Evolutionary conservation across 352 stramenopile species (phyloP).

Genomic region (Globisporangium cystogenes): DNA sequence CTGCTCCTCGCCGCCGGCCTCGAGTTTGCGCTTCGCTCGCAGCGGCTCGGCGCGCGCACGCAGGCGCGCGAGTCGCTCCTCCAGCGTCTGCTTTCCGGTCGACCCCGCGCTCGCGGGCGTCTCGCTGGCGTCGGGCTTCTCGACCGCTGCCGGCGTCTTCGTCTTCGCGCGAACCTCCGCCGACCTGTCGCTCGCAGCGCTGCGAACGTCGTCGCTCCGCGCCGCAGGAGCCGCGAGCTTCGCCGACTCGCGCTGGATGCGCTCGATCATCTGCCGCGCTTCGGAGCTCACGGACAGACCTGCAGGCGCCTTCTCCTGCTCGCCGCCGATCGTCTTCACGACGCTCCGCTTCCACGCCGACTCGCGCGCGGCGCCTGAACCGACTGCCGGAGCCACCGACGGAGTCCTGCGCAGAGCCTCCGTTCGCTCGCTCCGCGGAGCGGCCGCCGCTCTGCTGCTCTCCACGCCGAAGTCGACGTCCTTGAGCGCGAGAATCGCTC

Average conservation of each 20-base stretch:
- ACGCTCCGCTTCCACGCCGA: background rate
- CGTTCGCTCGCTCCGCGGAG: background rate
- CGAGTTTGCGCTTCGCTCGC: constrained; percentile 12
- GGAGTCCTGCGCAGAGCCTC: background rate
- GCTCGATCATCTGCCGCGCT: constrained; percentile 14
- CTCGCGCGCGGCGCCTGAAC: background rate
- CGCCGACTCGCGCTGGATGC: constrained; percentile 32
- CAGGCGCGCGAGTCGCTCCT: constrained; percentile 6
- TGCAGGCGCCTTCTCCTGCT: background rate
- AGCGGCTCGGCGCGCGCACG: constrained; percentile 3
- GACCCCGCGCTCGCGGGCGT: too few relatives aligned
- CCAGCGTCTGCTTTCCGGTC: background rate
- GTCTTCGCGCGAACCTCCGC: background rate
- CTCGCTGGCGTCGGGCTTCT: background rate
- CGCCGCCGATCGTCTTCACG: background rate
- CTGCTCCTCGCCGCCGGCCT: constrained; percentile 1
- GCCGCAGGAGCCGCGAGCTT: constrained; percentile 29
- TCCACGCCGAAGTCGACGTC: too few relatives aligned
- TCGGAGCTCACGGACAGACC: background rate
- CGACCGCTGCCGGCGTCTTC: too few relatives aligned
- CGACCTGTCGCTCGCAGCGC: constrained; percentile 44
- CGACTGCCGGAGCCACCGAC: background rate
- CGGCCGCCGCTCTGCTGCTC: too few relatives aligned
- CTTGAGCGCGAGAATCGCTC: too few relatives aligned
- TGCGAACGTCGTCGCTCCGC: constrained; percentile 35